These are phyloP conservation scores for Gossypium davidsonii DNA, from an alignment of 441 rosid species.

Conservation along the genomic window DNA sequence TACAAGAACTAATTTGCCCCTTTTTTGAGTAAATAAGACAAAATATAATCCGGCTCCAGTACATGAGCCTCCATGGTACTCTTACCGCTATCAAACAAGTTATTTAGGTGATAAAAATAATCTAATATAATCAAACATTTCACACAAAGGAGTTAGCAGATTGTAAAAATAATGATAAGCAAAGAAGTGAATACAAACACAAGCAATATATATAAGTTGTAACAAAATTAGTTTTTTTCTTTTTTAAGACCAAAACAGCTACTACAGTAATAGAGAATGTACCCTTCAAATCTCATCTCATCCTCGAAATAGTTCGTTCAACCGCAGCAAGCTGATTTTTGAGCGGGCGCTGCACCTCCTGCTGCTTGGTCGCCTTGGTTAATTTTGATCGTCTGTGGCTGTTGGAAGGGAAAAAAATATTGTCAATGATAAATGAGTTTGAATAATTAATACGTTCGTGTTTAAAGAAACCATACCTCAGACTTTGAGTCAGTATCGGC, in stretches of 20 bases:
- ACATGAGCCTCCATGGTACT: no score
- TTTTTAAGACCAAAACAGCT: conserved; percentile 19
- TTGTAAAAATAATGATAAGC: conserved; percentile 30
- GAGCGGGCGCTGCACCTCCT: conserved; percentile 47
- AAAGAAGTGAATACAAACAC: conserved; percentile 34
- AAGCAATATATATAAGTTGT: conserved; percentile 23
- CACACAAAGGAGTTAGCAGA: conserved; percentile 28
- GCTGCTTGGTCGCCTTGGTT: conserved; percentile 68
- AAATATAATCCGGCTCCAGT: no score
- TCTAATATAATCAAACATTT: conserved; percentile 32
- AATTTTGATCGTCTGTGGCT: conserved; percentile 86
- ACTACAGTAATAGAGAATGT: conserved; percentile 12
- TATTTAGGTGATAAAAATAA: conserved; percentile 2
- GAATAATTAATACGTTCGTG: background rate
- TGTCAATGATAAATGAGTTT: background rate
- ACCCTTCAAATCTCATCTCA: conserved; percentile 14
- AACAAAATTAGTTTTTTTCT: conserved; percentile 32
- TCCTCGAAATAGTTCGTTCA: conserved; percentile 17
- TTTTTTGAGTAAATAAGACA: no score
- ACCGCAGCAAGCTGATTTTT: conserved; percentile 82
- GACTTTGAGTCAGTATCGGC: conserved; percentile 17
- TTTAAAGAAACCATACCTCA: conserved; percentile 11
- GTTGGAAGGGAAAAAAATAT: conserved; percentile 14
- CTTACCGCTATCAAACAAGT: background rate
- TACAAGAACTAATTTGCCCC: no score